Percentiles rank a stretch among this genome's conserved stretches.
Conservation (phyloP, 2,329 filamentous ascomycete species). For the Aureobasidium musti region DNA sequence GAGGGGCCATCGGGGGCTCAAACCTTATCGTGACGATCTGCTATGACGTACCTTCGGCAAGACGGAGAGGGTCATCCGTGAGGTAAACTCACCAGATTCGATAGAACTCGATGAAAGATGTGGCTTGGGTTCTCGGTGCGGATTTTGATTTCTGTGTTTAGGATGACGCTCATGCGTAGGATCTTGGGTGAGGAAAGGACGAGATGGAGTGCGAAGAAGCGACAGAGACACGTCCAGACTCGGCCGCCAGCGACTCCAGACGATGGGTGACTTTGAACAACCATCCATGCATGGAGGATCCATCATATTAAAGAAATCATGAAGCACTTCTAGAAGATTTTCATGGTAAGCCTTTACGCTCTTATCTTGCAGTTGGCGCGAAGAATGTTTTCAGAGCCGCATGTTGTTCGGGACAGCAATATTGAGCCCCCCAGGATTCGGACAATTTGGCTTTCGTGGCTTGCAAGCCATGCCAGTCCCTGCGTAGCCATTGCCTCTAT, state of each 20-base stretch:
- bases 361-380: neutral
- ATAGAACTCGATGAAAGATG: neutral
- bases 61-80: neutral
- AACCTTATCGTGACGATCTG: slow-evolving; percentile 13
- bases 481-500: neutral
- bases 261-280: neutral
- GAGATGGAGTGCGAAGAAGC: neutral
- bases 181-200: neutral
- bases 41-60: slow-evolving; percentile 1
- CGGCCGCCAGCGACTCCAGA: too few species aligned
- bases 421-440: neutral
- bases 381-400: neutral
- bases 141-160: neutral
- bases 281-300: neutral
- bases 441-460: neutral
- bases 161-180: slow-evolving; percentile 6
- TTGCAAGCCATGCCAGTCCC: neutral
- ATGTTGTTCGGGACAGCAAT: neutral
- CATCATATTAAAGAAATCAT: neutral
- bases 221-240: slow-evolving; percentile 6
- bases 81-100: neutral
- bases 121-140: neutral
- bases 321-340: neutral
- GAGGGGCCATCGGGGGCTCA: neutral
- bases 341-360: neutral